Conservation (phyloP, 2,329 filamentous ascomycete species). For the Kalmusia sp. region DNA sequence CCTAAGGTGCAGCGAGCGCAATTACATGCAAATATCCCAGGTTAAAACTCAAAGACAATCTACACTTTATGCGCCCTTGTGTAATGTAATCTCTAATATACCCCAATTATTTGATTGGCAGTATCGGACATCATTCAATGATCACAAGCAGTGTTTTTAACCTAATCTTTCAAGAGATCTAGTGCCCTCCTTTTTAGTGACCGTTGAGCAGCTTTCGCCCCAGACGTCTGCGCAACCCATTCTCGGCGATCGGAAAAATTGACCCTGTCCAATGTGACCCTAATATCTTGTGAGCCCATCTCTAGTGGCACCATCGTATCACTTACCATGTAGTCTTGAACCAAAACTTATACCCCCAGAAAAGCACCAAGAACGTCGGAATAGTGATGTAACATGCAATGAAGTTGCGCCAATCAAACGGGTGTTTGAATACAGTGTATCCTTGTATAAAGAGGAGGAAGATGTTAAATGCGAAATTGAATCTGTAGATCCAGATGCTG, state of each 20-base stretch:
- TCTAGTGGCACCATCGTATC: neutral
- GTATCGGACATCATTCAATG: too few relatives aligned
- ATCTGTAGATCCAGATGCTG: neutral
- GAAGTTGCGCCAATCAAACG: neutral
- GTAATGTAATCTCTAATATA: too few relatives aligned
- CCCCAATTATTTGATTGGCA: too few relatives aligned
- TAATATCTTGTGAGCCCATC: neutral
- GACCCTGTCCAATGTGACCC: neutral
- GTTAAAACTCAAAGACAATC: too few relatives aligned
- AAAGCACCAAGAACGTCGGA: neutral
- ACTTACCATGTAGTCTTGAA: neutral
- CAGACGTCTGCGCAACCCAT: neutral
- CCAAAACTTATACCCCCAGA: neutral
- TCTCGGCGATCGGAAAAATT: neutral
- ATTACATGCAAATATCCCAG: too few relatives aligned
- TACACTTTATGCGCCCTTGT: too few relatives aligned
- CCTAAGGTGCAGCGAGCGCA: too few relatives aligned
- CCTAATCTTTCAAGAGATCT: neutral
- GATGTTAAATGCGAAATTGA: neutral
- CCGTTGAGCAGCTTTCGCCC: neutral
- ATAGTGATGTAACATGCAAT: conserved; percentile 5
- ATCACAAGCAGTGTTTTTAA: too few relatives aligned
- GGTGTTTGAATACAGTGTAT: neutral
- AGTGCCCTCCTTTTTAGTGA: neutral
- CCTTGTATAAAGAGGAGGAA: neutral